Conservation (phyloP, 73 alveolate species). For the Halteria grandinella region DNA sequence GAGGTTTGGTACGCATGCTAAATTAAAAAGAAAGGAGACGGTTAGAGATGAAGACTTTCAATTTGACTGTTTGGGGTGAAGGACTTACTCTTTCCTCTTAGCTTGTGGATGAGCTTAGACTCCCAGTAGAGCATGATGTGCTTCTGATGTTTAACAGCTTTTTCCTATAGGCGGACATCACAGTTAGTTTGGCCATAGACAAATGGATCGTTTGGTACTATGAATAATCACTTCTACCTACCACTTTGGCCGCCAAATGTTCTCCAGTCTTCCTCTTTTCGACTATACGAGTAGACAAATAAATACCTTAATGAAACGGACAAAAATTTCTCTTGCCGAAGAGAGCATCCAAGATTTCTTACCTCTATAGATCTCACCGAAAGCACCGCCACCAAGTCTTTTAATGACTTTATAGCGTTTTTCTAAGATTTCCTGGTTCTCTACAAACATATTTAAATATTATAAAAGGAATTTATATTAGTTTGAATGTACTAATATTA, state of each 20-base stretch:
- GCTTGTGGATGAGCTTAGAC: conserved; percentile 39
- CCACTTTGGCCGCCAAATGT: conserved; percentile 49
- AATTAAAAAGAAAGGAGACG: neutral
- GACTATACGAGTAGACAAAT: too few species aligned
- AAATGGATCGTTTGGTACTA: neutral
- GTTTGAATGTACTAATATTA: too few species aligned
- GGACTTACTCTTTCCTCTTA: conserved; percentile 53
- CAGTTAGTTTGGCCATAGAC: neutral
- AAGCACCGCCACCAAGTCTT: conserved; percentile 73
- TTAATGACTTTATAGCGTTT: conserved; percentile 63
- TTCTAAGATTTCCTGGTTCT: conserved; percentile 40
- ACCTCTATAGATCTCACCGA: conserved; percentile 71
- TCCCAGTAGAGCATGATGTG: conserved; percentile 51
- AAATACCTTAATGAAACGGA: too few species aligned
- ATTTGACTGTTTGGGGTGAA: too few species aligned
- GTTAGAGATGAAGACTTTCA: too few species aligned
- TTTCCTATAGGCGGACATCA: conserved; percentile 20
- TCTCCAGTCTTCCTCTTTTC: conserved; percentile 58
- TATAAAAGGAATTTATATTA: too few species aligned
- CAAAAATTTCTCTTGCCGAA: too few species aligned
- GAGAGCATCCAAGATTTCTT: too few species aligned
- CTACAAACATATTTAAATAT: conserved; percentile 40
- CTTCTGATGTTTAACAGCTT: conserved; percentile 45
- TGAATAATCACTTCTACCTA: conserved; percentile 11
- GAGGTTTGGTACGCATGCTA: conserved; percentile 56